These are phyloP conservation scores for Zasmidium angulare DNA, from an alignment of 2,329 filamentous ascomycete genomes.

Conservation along the genomic window DNA sequence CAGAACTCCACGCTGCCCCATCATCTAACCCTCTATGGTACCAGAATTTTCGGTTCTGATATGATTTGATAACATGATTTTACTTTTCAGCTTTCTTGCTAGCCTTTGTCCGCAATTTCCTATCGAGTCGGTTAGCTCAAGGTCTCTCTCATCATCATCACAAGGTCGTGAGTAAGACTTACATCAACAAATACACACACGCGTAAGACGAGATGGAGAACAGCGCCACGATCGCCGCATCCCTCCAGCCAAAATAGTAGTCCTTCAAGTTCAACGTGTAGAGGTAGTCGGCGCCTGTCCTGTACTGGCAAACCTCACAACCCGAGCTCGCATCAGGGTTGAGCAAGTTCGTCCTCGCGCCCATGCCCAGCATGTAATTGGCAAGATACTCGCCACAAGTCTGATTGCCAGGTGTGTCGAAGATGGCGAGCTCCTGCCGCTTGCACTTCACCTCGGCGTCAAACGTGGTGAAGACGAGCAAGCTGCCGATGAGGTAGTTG, in stretches of 20 bases:
- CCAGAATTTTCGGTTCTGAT: too few species aligned
- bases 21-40: too few species aligned
- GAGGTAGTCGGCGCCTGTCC: constrained; percentile 60
- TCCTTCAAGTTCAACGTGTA: constrained; percentile 58
- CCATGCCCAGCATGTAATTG: constrained; percentile 52
- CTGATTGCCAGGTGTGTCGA: constrained; percentile 51
- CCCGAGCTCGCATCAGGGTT: constrained; percentile 59
- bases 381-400: constrained; percentile 61
- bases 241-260: constrained; percentile 66
- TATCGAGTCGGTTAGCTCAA: not conserved
- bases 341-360: constrained; percentile 49
- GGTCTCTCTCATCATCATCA: not conserved
- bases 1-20: too few species aligned
- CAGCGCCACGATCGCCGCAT: constrained; percentile 60
- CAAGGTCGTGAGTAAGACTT: constrained; percentile 14
- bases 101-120: constrained; percentile 15
- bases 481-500: constrained; percentile 44
- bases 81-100: constrained; percentile 13
- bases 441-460: constrained; percentile 42
- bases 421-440: constrained; percentile 37
- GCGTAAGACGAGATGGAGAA: constrained; percentile 52
- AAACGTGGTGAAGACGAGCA: constrained; percentile 43
- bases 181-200: constrained; percentile 50
- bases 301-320: constrained; percentile 64
- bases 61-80: not conserved